Percentiles rank a stretch among this genome's conserved stretches.
Conservation (phyloP, 495 filamentous ascomycete species). For the Penicillium crystallinum region DNA sequence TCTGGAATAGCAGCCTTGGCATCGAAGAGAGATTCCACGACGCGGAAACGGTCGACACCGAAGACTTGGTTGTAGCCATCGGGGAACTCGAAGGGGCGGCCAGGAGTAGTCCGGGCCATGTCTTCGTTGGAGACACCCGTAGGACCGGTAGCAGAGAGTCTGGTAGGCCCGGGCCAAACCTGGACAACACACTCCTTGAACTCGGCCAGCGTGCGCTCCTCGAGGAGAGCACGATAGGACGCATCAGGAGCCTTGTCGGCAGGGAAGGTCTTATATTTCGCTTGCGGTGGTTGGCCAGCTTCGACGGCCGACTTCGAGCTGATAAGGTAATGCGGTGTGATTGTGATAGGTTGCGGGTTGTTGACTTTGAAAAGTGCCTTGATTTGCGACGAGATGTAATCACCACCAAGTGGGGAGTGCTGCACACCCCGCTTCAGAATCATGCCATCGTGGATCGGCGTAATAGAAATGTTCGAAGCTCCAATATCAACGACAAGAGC, state of each 20-base stretch:
- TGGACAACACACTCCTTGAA: constrained; percentile 98
- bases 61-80: constrained; percentile 94
- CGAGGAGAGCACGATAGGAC: constrained; percentile 74
- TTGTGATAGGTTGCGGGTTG: constrained; percentile 69
- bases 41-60: constrained; percentile 74
- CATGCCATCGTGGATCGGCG: constrained; percentile 89
- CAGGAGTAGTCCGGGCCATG: constrained; percentile 54
- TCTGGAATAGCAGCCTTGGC: constrained; percentile 53
- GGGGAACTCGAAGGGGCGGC: constrained; percentile 91
- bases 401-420: constrained; percentile 76
- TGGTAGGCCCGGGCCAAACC: constrained; percentile 80
- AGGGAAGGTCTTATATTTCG: constrained; percentile 60
- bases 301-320: constrained; percentile 83
- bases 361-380: constrained; percentile 67
- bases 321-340: constrained; percentile 83
- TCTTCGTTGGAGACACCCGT: constrained; percentile 63
- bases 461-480: constrained; percentile 84
- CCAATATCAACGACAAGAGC: constrained; percentile 90
- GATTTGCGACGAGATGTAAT: constrained; percentile 85
- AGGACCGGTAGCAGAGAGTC: constrained; percentile 53
- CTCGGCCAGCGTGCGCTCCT: constrained; percentile 87
- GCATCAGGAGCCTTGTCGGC: constrained; percentile 55
- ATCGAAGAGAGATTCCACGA: constrained; percentile 86
- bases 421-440: constrained; percentile 84
- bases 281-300: constrained; percentile 73